Conservation (phyloP, 345 rosid species). For the Turritis glabra region DNA sequence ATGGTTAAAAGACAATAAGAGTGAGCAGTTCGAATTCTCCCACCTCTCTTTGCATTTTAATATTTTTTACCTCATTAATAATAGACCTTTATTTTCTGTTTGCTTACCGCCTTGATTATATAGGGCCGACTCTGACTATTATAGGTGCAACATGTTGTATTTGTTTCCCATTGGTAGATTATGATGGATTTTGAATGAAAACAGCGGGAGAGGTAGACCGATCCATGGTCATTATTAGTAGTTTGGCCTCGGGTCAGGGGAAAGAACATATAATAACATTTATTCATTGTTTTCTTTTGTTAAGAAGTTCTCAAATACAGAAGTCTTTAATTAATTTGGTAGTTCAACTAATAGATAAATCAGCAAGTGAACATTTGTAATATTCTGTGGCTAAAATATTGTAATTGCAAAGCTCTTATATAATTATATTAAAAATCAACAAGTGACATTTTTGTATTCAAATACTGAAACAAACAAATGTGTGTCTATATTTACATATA, state of each 20-base stretch:
- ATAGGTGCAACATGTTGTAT: not conserved
- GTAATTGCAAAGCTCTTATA: not conserved
- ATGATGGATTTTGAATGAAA: constrained; percentile 5
- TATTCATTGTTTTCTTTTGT: not conserved
- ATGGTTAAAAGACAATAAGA: too few relatives aligned
- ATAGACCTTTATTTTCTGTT: too few relatives aligned
- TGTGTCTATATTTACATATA: constrained; percentile 9
- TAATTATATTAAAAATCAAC: not conserved
- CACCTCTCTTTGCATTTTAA: too few relatives aligned
- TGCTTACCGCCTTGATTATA: too few relatives aligned
- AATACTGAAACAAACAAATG: constrained; percentile 10
- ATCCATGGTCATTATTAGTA: constrained; percentile 10
- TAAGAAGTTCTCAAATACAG: not conserved
- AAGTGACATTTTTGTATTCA: constrained; percentile 8
- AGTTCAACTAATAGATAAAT: not conserved
- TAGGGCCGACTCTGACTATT: too few relatives aligned
- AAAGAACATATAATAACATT: constrained; percentile 2
- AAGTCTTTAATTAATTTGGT: not conserved
- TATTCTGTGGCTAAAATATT: not conserved
- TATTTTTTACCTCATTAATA: too few relatives aligned
- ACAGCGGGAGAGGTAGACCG: constrained; percentile 9
- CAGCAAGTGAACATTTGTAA: not conserved
- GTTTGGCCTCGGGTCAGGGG: constrained; percentile 10
- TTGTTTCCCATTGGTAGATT: not conserved
- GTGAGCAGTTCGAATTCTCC: too few relatives aligned